phyloP scores from a whole-genome alignment of 495 filamentous ascomycete genomes.

The Aspergillus ellipticus region DNA sequence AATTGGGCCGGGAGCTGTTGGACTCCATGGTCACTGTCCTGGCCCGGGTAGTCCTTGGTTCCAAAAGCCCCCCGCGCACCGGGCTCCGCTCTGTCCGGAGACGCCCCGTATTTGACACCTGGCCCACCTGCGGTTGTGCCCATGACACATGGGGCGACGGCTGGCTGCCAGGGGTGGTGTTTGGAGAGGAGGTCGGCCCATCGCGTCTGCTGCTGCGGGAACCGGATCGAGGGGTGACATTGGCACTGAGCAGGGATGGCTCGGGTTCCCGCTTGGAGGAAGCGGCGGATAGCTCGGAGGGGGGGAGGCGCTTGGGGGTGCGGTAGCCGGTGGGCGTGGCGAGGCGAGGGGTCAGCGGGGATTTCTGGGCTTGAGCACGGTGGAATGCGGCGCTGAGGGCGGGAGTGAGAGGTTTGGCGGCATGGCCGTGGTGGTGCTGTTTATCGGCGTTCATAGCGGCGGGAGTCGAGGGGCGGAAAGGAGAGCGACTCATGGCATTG shows the following conservation, averaged over 20 bases:
- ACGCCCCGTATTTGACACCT: conserved; percentile 19
- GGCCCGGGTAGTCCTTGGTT: conserved; percentile 30
- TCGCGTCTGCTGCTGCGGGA: conserved; percentile 64
- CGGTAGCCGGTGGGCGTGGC: conserved; percentile 38
- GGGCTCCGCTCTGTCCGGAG: conserved; percentile 40
- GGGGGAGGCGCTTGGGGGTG: conserved; percentile 34
- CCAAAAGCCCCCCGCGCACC: conserved; percentile 30
- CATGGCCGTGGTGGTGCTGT: conserved; percentile 40
- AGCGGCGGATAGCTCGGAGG: conserved; percentile 28
- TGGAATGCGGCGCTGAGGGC: conserved; percentile 46
- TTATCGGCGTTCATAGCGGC: conserved; percentile 53
- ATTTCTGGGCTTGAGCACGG: conserved; percentile 33
- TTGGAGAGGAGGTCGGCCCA: conserved; percentile 58
- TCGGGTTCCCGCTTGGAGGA: conserved; percentile 37
- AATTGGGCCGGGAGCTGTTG: conserved; percentile 27
- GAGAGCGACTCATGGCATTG: conserved; percentile 41
- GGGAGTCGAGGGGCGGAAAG: conserved; percentile 26
- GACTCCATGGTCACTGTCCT: conserved; percentile 35
- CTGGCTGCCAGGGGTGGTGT: conserved; percentile 41
- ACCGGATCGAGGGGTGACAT: conserved; percentile 70
- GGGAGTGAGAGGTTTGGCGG: conserved; percentile 48
- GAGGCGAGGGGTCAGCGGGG: conserved; percentile 49
- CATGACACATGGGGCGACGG: conserved; percentile 32
- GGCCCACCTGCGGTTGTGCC: conserved; percentile 27
- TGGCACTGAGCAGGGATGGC: conserved; percentile 55